Percentiles rank a stretch among this genome's conserved stretches.
phyloP scores from a whole-genome alignment of 805 yeast species.

The Zygoascus flipseniorum region DNA sequence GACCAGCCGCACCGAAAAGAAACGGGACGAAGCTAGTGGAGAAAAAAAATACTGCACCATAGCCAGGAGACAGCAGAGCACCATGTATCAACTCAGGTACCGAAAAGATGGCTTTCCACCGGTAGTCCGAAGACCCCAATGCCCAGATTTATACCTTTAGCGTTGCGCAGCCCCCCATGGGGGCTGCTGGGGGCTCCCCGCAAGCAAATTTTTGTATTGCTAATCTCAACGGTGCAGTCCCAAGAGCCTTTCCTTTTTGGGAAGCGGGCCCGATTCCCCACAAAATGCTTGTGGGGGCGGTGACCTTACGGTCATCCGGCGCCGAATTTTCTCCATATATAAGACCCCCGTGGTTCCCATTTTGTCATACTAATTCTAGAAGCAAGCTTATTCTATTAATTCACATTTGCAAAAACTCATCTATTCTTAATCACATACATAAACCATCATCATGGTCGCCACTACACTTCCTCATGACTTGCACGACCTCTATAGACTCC shows the following conservation, averaged over 20 bases:
- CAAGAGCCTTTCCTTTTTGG: background rate
- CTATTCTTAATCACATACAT: background rate
- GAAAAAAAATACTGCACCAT: no score
- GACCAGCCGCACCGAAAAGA: background rate
- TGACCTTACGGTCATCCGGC: background rate
- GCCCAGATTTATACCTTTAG: no score
- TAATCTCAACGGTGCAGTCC: background rate
- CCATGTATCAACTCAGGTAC: no score
- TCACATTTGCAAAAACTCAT: background rate
- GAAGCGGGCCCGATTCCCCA: background rate
- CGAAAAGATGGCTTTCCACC: no score
- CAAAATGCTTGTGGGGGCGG: background rate
- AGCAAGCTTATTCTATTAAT: background rate
- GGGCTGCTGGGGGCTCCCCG: no score
- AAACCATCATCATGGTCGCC: background rate
- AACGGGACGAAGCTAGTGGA: no score
- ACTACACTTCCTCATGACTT: background rate
- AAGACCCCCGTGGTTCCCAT: background rate
- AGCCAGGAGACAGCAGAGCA: no score
- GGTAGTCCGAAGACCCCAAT: no score
- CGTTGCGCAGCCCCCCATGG: no score
- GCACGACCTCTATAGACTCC: conserved; percentile 11
- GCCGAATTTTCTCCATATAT: background rate
- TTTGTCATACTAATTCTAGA: background rate
- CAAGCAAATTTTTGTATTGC: background rate